A percentile compares a stretch with the other conserved stretches of the same genome.
phyloP scores from a whole-genome alignment of 306 rosid genomes.

The Begonia masoniana region DNA sequence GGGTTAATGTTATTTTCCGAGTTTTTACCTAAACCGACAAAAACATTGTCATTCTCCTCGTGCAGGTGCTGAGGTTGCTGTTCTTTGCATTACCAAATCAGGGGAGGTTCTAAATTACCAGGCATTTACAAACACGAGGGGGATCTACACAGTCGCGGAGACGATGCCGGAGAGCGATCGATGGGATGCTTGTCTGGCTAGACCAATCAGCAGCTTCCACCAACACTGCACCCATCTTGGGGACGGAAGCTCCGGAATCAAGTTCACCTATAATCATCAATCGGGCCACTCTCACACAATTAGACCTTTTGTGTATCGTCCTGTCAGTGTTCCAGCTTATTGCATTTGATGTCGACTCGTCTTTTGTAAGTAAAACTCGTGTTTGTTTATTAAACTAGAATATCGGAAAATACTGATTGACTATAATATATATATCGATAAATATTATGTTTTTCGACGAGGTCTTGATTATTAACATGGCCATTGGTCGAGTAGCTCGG shows the following conservation, averaged over 20 bases:
- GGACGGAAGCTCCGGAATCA: conserved; percentile 53
- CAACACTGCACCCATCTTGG: conserved; percentile 68
- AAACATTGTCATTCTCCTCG: neutral
- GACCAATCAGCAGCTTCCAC: conserved; percentile 89
- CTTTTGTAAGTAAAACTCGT: conserved; percentile 4
- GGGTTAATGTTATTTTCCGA: no score
- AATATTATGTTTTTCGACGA: no score
- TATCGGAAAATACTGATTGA: no score
- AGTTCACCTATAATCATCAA: conserved; percentile 72
- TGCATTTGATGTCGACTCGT: conserved; percentile 44
- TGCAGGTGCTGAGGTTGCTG: conserved; percentile 96
- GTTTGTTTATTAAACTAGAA: no score
- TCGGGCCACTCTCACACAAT: conserved; percentile 71
- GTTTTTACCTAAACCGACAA: neutral
- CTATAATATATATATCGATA: no score
- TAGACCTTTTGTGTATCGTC: conserved; percentile 59
- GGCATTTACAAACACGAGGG: conserved; percentile 72
- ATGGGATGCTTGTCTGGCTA: conserved; percentile 92
- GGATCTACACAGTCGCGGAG: conserved; percentile 78
- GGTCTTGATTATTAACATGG: no score
- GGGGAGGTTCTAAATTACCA: conserved; percentile 88
- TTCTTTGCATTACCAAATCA: conserved; percentile 82
- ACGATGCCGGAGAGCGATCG: conserved; percentile 91
- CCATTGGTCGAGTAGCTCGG: no score
- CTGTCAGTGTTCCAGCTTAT: conserved; percentile 43